Conservation (phyloP, 2,329 filamentous ascomycete species). For the Trichoderma gracile region DNA sequence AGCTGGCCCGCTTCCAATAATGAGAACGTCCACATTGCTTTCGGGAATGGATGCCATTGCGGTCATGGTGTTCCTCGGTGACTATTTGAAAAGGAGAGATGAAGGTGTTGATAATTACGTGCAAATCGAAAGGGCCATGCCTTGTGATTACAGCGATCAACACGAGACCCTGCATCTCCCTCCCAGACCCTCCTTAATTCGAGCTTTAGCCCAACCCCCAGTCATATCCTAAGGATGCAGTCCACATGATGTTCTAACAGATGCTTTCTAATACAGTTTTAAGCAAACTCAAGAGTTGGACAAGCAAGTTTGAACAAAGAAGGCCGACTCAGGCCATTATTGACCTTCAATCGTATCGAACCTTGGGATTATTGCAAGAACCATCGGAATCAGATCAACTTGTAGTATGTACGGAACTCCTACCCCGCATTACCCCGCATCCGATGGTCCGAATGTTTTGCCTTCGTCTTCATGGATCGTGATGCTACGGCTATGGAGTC, state of each 20-base stretch:
- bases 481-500: too few relatives aligned
- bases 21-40: constrained; percentile 16
- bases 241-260: neutral
- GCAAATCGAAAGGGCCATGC: neutral
- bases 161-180: neutral
- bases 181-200: neutral
- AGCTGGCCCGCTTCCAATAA: constrained; percentile 1
- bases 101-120: neutral
- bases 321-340: neutral
- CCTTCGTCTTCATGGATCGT: too few relatives aligned
- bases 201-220: neutral
- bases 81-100: neutral
- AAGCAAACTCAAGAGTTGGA: neutral
- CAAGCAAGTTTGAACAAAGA: neutral
- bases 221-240: neutral
- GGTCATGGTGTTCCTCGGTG: neutral
- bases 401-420: neutral
- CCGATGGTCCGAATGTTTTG: neutral
- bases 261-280: neutral
- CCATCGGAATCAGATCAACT: neutral
- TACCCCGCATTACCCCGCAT: constrained; percentile 5
- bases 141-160: neutral
- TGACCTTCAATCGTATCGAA: neutral
- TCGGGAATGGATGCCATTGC: neutral
- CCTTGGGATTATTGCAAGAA: neutral